phyloP scores from a whole-genome alignment of 164 flowering plant genomes.

The Nelumbo lutea region DNA sequence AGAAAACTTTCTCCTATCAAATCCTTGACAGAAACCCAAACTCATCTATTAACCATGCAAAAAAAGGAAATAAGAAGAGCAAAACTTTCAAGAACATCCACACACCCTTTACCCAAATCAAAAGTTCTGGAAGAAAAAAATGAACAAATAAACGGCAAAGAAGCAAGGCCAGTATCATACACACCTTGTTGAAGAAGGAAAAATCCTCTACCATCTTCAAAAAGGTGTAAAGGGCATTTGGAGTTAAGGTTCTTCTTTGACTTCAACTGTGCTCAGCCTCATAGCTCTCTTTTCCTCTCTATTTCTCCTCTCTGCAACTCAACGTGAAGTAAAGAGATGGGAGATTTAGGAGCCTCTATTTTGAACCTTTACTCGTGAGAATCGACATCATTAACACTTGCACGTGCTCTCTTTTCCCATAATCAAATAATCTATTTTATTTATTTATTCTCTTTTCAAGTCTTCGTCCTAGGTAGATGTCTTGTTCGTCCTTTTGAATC shows the following conservation, averaged over 20 bases:
- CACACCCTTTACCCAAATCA: not conserved
- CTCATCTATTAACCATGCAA: conserved; percentile 2
- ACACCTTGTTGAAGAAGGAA: conserved; percentile 25
- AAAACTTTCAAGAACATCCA: conserved; percentile 8
- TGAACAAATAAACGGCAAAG: not conserved
- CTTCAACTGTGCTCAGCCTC: too few species aligned
- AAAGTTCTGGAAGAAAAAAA: not conserved
- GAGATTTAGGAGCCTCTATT: not conserved
- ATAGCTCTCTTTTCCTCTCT: not conserved
- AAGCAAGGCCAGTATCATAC: not conserved
- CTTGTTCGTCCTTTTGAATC: too few species aligned
- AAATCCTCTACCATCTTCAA: conserved; percentile 24
- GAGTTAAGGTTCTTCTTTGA: not conserved
- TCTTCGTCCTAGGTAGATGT: too few species aligned
- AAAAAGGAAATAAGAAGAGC: not conserved
- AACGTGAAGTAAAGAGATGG: not conserved
- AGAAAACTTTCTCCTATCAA: not conserved
- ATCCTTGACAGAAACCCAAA: not conserved
- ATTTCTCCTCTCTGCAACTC: conserved; percentile 6
- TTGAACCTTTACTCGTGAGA: not conserved
- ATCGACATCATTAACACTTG: not conserved
- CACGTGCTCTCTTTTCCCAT: not conserved
- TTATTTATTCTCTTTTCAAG: too few species aligned
- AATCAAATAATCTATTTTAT: too few species aligned
- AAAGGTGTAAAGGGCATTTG: conserved; percentile 5